A percentile compares a stretch with the other conserved stretches of the same genome.
These are phyloP conservation scores for Blastosporella zonata DNA, from an alignment of 1,284 basidiomycete species.

Conservation along the genomic window DNA sequence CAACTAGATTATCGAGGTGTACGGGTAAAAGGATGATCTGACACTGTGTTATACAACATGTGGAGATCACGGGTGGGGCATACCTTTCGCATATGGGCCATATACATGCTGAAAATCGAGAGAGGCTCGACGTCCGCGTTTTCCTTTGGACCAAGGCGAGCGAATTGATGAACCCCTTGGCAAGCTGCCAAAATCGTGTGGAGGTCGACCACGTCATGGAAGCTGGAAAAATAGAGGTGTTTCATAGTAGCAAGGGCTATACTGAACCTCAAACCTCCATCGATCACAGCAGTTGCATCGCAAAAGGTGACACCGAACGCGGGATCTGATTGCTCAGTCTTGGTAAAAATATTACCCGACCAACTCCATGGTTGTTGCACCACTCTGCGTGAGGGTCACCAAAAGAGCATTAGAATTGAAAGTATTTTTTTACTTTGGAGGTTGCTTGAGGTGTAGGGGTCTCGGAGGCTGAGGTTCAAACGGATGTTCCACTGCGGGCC, in stretches of 20 bases:
- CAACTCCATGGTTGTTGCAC: slow-evolving; percentile 46
- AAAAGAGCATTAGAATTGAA: slow-evolving; percentile 9
- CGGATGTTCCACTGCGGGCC: slow-evolving; percentile 21
- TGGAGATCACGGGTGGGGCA: slow-evolving; percentile 3
- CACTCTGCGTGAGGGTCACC: slow-evolving; percentile 21
- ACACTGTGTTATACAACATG: not conserved
- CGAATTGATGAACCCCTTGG: slow-evolving; percentile 49
- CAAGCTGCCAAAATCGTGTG: slow-evolving; percentile 45
- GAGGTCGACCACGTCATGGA: slow-evolving; percentile 47
- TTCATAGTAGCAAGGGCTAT: slow-evolving; percentile 38
- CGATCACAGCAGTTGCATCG: slow-evolving; percentile 39
- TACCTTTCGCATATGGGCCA: slow-evolving; percentile 46
- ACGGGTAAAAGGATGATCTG: slow-evolving; percentile 53
- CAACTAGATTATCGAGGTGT: slow-evolving; percentile 41
- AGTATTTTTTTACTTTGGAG: slow-evolving; percentile 3
- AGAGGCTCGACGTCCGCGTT: slow-evolving; percentile 38
- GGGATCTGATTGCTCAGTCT: slow-evolving; percentile 32
- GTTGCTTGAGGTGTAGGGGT: slow-evolving; percentile 9
- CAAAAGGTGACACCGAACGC: slow-evolving; percentile 48
- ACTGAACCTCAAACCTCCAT: slow-evolving; percentile 47
- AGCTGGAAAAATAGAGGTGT: slow-evolving; percentile 41
- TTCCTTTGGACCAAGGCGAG: slow-evolving; percentile 36
- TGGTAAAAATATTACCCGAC: slow-evolving; percentile 42
- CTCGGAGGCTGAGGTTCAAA: slow-evolving; percentile 19
- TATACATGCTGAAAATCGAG: slow-evolving; percentile 40